These are phyloP conservation scores for Trichoderma lentiforme DNA, from an alignment of 2,329 filamentous ascomycete genomes.

Conservation along the genomic window DNA sequence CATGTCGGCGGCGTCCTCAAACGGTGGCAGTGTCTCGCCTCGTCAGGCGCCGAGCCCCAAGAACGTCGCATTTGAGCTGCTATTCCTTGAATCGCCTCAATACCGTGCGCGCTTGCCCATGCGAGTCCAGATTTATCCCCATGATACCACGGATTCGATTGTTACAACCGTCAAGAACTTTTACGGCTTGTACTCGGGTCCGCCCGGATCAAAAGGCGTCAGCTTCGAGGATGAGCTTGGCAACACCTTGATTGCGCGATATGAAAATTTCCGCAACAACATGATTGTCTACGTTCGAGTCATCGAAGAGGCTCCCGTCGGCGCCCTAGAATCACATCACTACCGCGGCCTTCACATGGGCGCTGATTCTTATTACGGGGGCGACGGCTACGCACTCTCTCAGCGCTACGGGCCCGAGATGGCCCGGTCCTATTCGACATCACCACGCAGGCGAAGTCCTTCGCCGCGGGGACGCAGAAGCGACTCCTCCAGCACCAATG, in stretches of 20 bases:
- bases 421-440: conserved; percentile 66
- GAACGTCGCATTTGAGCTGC: conserved; percentile 75
- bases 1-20: conserved; percentile 36
- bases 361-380: conserved; percentile 52
- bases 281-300: conserved; percentile 93
- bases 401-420: conserved; percentile 58
- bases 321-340: conserved; percentile 50
- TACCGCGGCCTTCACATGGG: conserved; percentile 52
- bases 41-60: conserved; percentile 55
- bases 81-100: conserved; percentile 65
- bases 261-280: conserved; percentile 90
- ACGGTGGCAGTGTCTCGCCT: conserved; percentile 46
- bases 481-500: conserved; percentile 60
- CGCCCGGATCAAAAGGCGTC: conserved; percentile 69
- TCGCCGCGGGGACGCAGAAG: conserved; percentile 78
- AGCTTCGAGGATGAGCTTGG: conserved; percentile 91
- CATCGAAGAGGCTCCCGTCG: conserved; percentile 56
- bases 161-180: conserved; percentile 99
- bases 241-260: conserved; percentile 88
- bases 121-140: conserved; percentile 86
- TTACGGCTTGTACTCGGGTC: conserved; percentile 86
- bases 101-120: conserved; percentile 75
- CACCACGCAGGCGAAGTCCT: conserved; percentile 71
- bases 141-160: conserved; percentile 96
- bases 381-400: conserved; percentile 49